A percentile compares a stretch with the other conserved stretches of the same genome.
phyloP scores from a whole-genome alignment of 2,329 filamentous ascomycete genomes.

The Grosmannia serpens region DNA sequence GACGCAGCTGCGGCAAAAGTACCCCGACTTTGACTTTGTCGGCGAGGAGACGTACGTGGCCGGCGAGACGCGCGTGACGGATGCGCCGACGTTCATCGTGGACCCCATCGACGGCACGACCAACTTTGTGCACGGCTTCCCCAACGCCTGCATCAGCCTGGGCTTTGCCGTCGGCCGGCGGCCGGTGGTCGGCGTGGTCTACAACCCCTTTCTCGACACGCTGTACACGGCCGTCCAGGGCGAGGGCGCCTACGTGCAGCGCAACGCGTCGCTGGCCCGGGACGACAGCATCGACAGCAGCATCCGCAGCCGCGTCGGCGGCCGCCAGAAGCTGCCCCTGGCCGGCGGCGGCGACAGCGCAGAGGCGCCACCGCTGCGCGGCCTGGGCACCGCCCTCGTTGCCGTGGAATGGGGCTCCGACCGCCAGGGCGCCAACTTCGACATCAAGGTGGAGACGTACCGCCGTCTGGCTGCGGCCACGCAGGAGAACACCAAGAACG shows the following conservation, averaged over 20 bases:
- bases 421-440: constrained; percentile 58
- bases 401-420: constrained; percentile 64
- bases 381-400: constrained; percentile 52
- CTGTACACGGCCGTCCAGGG: constrained; percentile 61
- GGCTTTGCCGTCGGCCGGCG: constrained; percentile 52
- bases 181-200: constrained; percentile 63
- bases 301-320: constrained; percentile 3
- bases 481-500: constrained; percentile 33
- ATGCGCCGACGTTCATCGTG: constrained; percentile 64
- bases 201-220: constrained; percentile 63
- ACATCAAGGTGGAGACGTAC: constrained; percentile 57
- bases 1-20: constrained; percentile 35
- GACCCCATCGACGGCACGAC: constrained; percentile 77
- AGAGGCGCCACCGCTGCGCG: constrained; percentile 43
- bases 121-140: constrained; percentile 70
- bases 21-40: constrained; percentile 52
- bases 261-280: constrained; percentile 29
- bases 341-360: constrained; percentile 21
- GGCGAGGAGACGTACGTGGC: constrained; percentile 68
- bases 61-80: constrained; percentile 47
- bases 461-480: constrained; percentile 43
- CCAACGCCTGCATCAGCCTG: constrained; percentile 64
- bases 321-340: constrained; percentile 25
- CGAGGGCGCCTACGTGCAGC: constrained; percentile 49
- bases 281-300: not conserved